Percentiles rank a stretch among this genome's conserved stretches.
Evolutionary conservation across 768 basidiomycete genomes (phyloP).

Genomic region (Amanita inopinata): DNA sequence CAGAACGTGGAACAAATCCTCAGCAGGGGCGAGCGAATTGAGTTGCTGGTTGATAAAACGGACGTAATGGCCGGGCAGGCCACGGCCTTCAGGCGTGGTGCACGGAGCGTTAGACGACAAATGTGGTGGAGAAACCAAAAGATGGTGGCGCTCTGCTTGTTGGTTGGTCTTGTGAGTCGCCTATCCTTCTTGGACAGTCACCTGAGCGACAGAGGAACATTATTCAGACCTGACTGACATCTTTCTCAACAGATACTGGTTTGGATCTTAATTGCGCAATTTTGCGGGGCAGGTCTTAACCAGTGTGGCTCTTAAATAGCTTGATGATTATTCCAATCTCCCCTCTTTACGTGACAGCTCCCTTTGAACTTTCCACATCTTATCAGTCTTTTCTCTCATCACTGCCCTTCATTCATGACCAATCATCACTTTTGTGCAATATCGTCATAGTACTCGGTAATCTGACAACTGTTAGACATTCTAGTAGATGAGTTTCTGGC

Average conservation of each 20-base stretch:
- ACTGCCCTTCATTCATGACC: constrained; percentile 1
- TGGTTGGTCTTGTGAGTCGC: constrained; percentile 59
- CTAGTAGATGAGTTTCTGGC: no score
- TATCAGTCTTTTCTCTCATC: neutral
- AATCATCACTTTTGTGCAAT: neutral
- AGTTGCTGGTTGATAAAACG: constrained; percentile 94
- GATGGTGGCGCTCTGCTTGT: constrained; percentile 51
- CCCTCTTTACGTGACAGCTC: neutral
- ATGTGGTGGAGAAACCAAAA: constrained; percentile 89
- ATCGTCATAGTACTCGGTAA: neutral
- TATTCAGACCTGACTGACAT: neutral
- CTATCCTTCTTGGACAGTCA: constrained; percentile 7
- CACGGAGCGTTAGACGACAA: constrained; percentile 68
- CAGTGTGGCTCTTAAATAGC: constrained; percentile 38
- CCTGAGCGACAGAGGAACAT: neutral
- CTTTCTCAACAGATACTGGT: constrained; percentile 44
- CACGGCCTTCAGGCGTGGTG: constrained; percentile 85
- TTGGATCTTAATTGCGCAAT: constrained; percentile 79
- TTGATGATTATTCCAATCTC: neutral
- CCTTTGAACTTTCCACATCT: constrained; percentile 1
- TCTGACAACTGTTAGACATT: no score
- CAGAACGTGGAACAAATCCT: constrained; percentile 97
- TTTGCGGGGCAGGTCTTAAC: constrained; percentile 77
- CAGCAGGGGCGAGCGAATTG: constrained; percentile 88
- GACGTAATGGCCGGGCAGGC: constrained; percentile 93